Base-by-base conservation (phyloP, 2,329 filamentous ascomycete genomes). In the Geoglossum cookeanum region DNA sequence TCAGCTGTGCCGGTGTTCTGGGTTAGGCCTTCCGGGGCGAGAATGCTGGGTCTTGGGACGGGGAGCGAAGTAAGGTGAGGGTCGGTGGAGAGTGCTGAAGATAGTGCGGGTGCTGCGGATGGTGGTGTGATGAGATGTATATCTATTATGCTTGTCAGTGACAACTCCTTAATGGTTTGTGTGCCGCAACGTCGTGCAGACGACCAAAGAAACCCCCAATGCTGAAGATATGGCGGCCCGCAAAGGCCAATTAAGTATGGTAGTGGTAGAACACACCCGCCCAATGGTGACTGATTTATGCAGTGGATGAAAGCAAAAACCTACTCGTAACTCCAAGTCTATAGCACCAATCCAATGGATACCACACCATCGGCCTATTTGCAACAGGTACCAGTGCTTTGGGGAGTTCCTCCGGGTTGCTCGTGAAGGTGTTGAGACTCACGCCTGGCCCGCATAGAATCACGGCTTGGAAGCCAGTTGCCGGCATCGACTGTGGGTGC, bases 1-100 rank as follows among this genome's bases (percentile, higher is more conserved):
- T 95, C 85, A 6, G 87, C 90, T 5, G 92, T 97, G 55, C 89
- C 89, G 0, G 85, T 94, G 59, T 87, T 92, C 65, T 89, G 81
- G 55, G 87, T 83, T 37, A 96, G 75, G 47, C 79, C 82, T 63
- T 76, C 72, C 0, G 91, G 91, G 0, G 89, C 84, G 22, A 96
- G 72, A 29, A 96, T 74, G 63, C 84, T 80, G 49, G 87, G 84
- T 60, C 79, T 81, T n/a, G 72, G 73, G 17, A 69, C 65, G 3
- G 72, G 71, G 6, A 76, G 68, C 17, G 73, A 73, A 42, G 74
- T 75, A 8, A 76, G 68, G 59, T 75, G 71, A 17, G 74, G 73
- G 56, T 75, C 74, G 62, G 74, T 72, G 53, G 70, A 69, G 13
- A 76, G 66, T 48, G 73, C 73, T 47, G 72, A 70, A 59, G 73